These are phyloP conservation scores for Aspergillus unguis DNA, from an alignment of 2,329 filamentous ascomycete genomes.

Conservation along the genomic window DNA sequence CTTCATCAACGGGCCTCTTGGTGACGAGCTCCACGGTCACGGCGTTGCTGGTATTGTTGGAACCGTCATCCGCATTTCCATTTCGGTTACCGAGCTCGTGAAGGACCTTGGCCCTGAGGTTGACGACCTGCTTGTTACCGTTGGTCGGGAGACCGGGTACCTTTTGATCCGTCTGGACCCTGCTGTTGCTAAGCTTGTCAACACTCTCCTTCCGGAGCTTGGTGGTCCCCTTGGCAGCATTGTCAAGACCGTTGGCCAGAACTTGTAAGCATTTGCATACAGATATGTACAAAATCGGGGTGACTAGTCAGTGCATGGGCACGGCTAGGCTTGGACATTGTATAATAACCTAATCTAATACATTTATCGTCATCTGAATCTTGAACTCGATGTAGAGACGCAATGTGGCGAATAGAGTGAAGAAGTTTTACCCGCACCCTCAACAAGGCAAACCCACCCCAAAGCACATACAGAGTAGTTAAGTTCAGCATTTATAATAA, in stretches of 20 bases:
- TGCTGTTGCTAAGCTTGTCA: neutral
- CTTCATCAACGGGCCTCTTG: neutral
- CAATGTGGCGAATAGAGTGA: neutral
- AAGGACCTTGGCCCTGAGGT: neutral
- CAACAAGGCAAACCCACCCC: neutral
- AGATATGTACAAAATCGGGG: neutral
- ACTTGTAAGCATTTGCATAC: conserved; percentile 1
- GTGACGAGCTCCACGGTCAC: neutral
- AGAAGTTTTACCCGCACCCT: neutral
- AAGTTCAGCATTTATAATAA: no score
- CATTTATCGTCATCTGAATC: neutral
- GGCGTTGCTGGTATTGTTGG: neutral
- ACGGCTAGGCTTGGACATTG: neutral
- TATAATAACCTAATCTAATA: neutral
- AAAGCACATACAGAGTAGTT: neutral
- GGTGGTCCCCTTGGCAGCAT: neutral
- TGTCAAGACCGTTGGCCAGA: neutral
- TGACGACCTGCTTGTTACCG: conserved; percentile 1
- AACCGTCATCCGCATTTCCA: conserved; percentile 3
- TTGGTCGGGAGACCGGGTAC: neutral
- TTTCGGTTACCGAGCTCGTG: conserved; percentile 1
- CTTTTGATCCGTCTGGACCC: conserved; percentile 3
- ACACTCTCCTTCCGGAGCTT: conserved; percentile 1
- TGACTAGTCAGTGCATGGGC: no score
- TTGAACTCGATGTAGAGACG: no score